Conservation (phyloP, 495 filamentous ascomycete species). For the Hypoxylon fuscum region DNA sequence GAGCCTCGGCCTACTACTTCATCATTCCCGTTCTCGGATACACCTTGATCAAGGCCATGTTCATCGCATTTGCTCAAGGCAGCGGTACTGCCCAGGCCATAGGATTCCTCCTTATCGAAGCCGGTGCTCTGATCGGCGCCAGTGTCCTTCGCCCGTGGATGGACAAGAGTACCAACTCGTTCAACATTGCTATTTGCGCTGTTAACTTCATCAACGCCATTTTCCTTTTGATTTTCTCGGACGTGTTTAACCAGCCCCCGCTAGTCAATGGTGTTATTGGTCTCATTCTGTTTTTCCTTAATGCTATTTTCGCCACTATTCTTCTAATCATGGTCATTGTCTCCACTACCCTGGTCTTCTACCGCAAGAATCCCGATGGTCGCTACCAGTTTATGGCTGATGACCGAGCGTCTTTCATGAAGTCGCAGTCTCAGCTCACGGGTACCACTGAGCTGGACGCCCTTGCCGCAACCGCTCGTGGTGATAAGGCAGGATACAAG, state of each 20-base stretch:
- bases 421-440: conserved; percentile 88
- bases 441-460: conserved; percentile 86
- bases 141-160: conserved; percentile 92
- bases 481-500: conserved; percentile 77
- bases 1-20: conserved; percentile 96
- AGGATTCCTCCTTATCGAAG: conserved; percentile 86
- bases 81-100: conserved; percentile 83
- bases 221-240: conserved; percentile 84
- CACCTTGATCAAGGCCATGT: conserved; percentile 86
- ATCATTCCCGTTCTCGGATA: conserved; percentile 85
- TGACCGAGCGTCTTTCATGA: conserved; percentile 97
- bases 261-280: conserved; percentile 94
- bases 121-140: conserved; percentile 77
- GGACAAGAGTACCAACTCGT: conserved; percentile 98
- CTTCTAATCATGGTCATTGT: conserved; percentile 88
- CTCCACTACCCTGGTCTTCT: conserved; percentile 81
- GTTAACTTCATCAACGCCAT: conserved; percentile 92
- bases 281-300: conserved; percentile 91
- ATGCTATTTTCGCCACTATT: conserved; percentile 85
- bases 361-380: conserved; percentile 94
- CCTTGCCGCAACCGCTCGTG: conserved; percentile 89
- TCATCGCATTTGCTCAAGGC: conserved; percentile 83
- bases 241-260: conserved; percentile 82
- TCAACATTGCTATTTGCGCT: conserved; percentile 91
- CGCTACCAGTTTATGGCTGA: conserved; percentile 98